Evolutionary conservation across 345 rosid genomes (phyloP), one percentile per base, ranked within the genome.

Genomic region (Lepidium didymum): DNA sequence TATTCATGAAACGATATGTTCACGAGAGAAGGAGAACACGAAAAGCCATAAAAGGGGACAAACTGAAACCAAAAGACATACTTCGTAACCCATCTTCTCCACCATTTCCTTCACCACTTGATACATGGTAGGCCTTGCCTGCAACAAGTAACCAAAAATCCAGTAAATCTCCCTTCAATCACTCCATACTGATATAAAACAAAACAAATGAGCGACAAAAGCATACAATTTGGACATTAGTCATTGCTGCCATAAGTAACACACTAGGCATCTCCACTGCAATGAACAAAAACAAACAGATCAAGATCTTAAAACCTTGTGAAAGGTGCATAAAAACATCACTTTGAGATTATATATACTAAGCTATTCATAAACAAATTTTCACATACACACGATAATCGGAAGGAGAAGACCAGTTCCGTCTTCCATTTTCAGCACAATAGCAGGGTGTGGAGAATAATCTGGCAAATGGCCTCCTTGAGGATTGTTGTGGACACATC

Each of bases 201-300:
- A 8, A 14, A 45, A n/a, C n/a, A 1, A 63, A 18, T 1, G 33
- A 34, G 42, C 0, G 23, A 75, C 0, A 52, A 62, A 68, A 15
- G 57, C 88, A 62, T 87, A 93, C 98, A 82, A 85, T 87, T 62
- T 83, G 92, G 64, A 88, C 88, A 77, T 93, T 87, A 58, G 86
- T 89, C 74, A 93, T 73, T 19, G 98, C 98, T 62, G 97, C 98
- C 97, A 93, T 88, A 42, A 90, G 97, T 75, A 93, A 81, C 34
- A 81, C 89, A 70, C 97, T 90, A 7, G 96, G 97, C 97, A 90
- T 88, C 83, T 93, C 98, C 93, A 87, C 98, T 93, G 93, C 87
- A 85, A 75, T 51, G 5, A 27, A 57, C 14, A 64, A 18, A 46
- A 40, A 42, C 12, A 58, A 3, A 35, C 10, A 53, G 29, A 67